Conservation (phyloP, 495 filamentous ascomycete genomes). For the Podospora pseudoanserina region DNA sequence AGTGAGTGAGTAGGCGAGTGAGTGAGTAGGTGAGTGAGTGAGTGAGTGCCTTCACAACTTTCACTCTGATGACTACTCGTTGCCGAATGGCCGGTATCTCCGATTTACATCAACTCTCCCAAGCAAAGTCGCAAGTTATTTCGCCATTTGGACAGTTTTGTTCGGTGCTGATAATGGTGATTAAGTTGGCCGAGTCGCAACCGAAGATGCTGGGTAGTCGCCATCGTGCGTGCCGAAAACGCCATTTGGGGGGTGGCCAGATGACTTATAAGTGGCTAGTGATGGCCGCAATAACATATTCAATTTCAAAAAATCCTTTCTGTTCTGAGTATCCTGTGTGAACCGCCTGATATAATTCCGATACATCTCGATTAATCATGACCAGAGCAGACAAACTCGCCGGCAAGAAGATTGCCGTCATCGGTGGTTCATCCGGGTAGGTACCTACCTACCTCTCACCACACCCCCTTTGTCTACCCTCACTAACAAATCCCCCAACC, state of each 20-base stretch:
- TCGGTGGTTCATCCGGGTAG: conserved; percentile 40
- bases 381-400: conserved; percentile 33
- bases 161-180: not conserved
- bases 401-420: conserved; percentile 34
- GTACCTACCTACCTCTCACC: conserved; percentile 13
- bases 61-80: not conserved
- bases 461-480: not conserved
- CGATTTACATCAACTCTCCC: not conserved
- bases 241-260: conserved; percentile 6
- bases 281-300: not conserved
- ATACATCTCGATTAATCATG: conserved; percentile 6
- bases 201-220: conserved; percentile 1
- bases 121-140: not conserved
- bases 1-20: no score
- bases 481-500: not conserved
- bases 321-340: no score
- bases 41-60: no score
- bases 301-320: not conserved
- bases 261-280: not conserved
- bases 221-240: conserved; percentile 12
- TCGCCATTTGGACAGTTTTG: not conserved
- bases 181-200: not conserved
- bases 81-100: not conserved
- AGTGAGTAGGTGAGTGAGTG: no score
- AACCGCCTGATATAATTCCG: not conserved